These are phyloP conservation scores for Pseudoscleropodium purum DNA, from an alignment of 225 moss, liverwort and hornwort genomes.

Conservation along the genomic window DNA sequence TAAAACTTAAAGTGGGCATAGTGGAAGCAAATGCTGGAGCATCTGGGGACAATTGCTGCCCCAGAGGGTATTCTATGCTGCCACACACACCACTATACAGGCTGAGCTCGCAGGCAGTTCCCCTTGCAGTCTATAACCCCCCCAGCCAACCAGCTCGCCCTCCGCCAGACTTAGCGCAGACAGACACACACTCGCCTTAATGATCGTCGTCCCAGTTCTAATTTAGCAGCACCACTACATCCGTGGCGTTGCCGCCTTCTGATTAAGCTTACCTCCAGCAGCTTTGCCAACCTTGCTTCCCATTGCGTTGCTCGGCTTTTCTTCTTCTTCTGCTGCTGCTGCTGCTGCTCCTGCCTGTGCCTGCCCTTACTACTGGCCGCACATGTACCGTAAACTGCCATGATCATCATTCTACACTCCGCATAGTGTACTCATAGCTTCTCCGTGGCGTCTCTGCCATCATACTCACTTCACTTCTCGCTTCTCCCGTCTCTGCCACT, in stretches of 20 bases:
- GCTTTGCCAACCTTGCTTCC: neutral
- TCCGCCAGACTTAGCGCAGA: neutral
- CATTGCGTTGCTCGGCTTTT: neutral
- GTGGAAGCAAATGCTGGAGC: conserved; percentile 14
- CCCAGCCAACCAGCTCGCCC: neutral
- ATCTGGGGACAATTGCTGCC: conserved; percentile 35
- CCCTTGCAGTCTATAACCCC: neutral
- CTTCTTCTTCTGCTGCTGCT: neutral
- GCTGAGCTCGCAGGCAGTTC: neutral
- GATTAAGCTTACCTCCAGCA: no score
- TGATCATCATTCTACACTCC: conserved; percentile 1
- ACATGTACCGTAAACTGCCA: conserved; percentile 8
- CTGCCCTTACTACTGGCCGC: neutral
- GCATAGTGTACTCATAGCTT: conserved; percentile 12
- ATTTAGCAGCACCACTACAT: neutral
- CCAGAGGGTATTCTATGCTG: conserved; percentile 45
- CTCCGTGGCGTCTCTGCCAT: conserved; percentile 10
- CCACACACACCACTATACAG: conserved; percentile 4
- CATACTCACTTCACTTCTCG: neutral
- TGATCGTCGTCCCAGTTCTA: neutral
- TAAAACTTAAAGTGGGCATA: neutral
- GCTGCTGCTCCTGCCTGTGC: no score
- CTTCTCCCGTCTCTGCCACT: neutral
- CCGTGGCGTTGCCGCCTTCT: neutral
- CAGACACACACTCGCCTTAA: neutral